Percentiles rank a stretch among this genome's conserved stretches.
Evolutionary conservation across 208 protist species (phyloP).

Genomic region (Willaertia magna): DNA sequence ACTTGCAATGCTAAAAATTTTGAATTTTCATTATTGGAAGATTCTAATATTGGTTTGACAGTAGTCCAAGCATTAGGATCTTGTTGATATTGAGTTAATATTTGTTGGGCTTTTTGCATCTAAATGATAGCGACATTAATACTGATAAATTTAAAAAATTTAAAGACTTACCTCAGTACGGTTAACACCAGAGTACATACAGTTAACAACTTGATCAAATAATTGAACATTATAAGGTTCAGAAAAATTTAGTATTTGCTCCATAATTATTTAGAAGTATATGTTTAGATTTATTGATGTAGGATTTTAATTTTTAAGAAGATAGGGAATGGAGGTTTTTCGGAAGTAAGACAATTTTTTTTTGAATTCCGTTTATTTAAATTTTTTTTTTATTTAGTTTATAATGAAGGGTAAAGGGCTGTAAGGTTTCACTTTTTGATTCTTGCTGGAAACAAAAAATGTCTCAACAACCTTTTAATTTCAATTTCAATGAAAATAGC

Average conservation of each 20-base stretch:
- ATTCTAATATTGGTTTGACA: neutral
- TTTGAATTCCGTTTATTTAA: too few relatives aligned
- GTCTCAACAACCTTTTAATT: too few relatives aligned
- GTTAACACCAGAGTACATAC: neutral
- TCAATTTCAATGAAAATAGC: too few relatives aligned
- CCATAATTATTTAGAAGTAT: too few relatives aligned
- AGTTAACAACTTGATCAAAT: neutral
- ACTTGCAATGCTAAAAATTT: neutral
- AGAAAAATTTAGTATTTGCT: neutral
- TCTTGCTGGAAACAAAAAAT: too few relatives aligned
- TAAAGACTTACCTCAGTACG: neutral
- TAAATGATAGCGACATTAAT: neutral
- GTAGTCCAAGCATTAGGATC: neutral
- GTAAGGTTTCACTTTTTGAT: too few relatives aligned
- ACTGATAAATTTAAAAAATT: neutral
- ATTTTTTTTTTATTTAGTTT: too few relatives aligned
- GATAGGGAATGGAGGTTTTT: too few relatives aligned
- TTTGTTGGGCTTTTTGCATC: neutral
- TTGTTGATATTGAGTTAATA: neutral
- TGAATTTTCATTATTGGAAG: neutral
- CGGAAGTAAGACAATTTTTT: too few relatives aligned
- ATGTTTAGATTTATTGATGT: too few relatives aligned
- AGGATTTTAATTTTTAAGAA: too few relatives aligned
- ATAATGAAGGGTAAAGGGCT: too few relatives aligned
- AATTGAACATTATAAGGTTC: neutral